Base-by-base conservation (phyloP, 2,329 filamentous ascomycete genomes). In the Boeremia exigua region DNA sequence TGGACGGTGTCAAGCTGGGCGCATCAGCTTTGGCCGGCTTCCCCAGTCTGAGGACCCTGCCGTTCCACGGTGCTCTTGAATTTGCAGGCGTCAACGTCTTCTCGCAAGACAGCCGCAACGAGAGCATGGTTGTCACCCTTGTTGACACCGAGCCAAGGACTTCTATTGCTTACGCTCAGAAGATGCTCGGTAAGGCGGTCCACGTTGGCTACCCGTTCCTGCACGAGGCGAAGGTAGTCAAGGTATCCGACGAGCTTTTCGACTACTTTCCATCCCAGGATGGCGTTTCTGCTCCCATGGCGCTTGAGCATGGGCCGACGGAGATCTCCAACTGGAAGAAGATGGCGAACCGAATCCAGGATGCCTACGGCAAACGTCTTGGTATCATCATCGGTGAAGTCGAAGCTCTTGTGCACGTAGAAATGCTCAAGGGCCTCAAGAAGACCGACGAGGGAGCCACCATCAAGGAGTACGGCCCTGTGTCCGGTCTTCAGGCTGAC, bases 131-230 rank as follows among this genome's bases (percentile, higher is more conserved):
- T 23, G 84, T 98, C 53, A 96, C 91, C 2, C 81, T 99, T 45
- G 82, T 88, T 29, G 88, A 91, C 33, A 86, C 90, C 0, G 91
- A 93, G 60, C 78, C 80, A 54, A 87, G 89, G 32, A 87, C 89
- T 43, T 90, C 85, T 61, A 81, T 88, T 19, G 87, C 90, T 63
- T 79, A 85, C 50, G 93, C 93, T 51, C 91, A 92, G 73, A 78
- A 81, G 45, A 94, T 92, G 71, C 83, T 99, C 39, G 94, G 93
- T 39, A 85, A 94, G 75, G 87, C 88, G 57, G 93, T 96, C 56
- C 92, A 92, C 72, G 90, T 98, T 58, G 93, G 94, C 33, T 99
- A 96, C 70, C 95, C 95, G 1, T 99, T 97, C 79, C 79, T 99
- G 61, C 91, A 96, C 67, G 96, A 99, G 78, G 95, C 91, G 48